These are phyloP conservation scores for Saccharomyces kudriavzevii DNA, from an alignment of 805 yeast genomes.

Conservation along the genomic window DNA sequence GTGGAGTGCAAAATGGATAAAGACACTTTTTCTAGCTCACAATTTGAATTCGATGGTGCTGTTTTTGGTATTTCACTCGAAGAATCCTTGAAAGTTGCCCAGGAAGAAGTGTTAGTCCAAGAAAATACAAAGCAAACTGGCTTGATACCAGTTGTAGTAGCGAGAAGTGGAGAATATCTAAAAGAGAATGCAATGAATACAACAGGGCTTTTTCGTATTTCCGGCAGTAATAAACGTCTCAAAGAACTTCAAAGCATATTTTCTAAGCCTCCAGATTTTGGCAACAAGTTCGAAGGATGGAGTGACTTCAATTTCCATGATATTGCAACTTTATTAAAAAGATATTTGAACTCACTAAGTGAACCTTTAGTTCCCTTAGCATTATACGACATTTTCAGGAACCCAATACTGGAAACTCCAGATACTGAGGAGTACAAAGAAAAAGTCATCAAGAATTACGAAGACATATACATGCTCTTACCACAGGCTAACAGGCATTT, in stretches of 20 bases:
- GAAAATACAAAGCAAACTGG: constrained; percentile 67
- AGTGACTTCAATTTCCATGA: constrained; percentile 91
- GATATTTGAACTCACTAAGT: constrained; percentile 77
- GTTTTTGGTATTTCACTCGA: constrained; percentile 75
- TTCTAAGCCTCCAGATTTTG: constrained; percentile 79
- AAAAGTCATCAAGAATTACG: constrained; percentile 49
- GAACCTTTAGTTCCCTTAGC: constrained; percentile 82
- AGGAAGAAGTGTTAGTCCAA: constrained; percentile 53
- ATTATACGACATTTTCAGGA: constrained; percentile 66
- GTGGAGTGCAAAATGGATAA: constrained; percentile 26
- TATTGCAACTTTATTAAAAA: constrained; percentile 79
- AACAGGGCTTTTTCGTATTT: constrained; percentile 87
- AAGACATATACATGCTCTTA: constrained; percentile 52
- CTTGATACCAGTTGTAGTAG: constrained; percentile 86
- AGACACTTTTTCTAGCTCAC: constrained; percentile 28
- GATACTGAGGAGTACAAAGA: constrained; percentile 5
- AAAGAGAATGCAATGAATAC: constrained; percentile 67
- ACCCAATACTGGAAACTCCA: constrained; percentile 41
- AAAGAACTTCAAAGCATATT: constrained; percentile 73
- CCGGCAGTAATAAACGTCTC: constrained; percentile 81
- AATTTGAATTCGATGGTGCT: constrained; percentile 30
- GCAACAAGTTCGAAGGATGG: constrained; percentile 70
- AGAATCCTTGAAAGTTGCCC: constrained; percentile 55
- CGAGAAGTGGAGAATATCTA: constrained; percentile 79
- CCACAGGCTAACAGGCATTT: constrained; percentile 72